Percentiles rank a stretch among this genome's conserved stretches.
Conservation (phyloP, 257 asterid genomes). For the Solanum habrochaites region DNA sequence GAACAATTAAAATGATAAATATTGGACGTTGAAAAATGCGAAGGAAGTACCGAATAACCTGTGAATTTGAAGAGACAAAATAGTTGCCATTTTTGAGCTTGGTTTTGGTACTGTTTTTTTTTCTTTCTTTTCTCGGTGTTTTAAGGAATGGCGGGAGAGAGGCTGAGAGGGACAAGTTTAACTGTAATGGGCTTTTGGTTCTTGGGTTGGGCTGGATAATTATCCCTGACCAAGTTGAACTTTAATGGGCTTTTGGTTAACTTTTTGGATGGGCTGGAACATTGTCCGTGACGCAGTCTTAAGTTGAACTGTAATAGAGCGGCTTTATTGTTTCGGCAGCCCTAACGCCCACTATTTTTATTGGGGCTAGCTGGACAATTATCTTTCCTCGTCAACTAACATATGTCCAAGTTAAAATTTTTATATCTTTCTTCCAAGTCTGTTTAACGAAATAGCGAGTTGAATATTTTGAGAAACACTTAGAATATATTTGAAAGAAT, state of each 20-base stretch:
- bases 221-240: too few relatives aligned
- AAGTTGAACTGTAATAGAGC: neutral
- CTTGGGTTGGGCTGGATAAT: neutral
- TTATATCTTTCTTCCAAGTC: too few relatives aligned
- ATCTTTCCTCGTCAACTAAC: too few relatives aligned
- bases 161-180: neutral
- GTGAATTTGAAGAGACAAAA: conserved; percentile 10
- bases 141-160: conserved; percentile 14
- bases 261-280: neutral
- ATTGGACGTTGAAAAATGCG: neutral
- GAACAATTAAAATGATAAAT: neutral
- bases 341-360: neutral
- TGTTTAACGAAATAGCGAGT: too few relatives aligned
- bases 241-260: too few relatives aligned
- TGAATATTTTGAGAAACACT: too few relatives aligned
- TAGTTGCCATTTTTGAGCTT: conserved; percentile 15
- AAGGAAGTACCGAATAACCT: conserved; percentile 19
- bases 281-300: neutral
- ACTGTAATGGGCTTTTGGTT: neutral
- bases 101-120: neutral
- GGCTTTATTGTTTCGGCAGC: neutral
- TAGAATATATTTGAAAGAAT: too few relatives aligned
- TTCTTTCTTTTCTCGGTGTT: neutral
- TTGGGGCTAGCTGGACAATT: neutral
- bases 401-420: too few relatives aligned